Evolutionary conservation across 2,329 filamentous ascomycete species (phyloP).

Genomic region (Botrytis galanthina): DNA sequence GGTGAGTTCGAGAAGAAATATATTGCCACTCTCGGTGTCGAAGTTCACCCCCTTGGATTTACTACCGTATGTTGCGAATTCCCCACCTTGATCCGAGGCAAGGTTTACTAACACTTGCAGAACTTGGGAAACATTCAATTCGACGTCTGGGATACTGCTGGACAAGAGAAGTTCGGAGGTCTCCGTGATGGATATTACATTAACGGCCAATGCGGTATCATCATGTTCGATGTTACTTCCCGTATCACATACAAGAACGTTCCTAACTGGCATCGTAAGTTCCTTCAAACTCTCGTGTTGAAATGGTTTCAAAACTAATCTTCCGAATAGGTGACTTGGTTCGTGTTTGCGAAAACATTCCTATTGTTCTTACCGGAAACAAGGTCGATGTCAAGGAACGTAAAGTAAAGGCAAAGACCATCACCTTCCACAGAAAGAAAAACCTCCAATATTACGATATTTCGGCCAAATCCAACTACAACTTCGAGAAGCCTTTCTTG

Average conservation of each 20-base stretch:
- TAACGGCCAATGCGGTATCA: conserved; percentile 99
- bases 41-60: conserved; percentile 98
- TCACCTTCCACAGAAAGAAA: conserved; percentile 99
- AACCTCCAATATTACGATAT: conserved; percentile 99
- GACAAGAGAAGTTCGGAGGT: conserved; percentile 99
- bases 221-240: conserved; percentile 99
- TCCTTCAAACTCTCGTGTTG: background rate
- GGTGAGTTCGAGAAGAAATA: conserved; percentile 99
- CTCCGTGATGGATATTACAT: conserved; percentile 99
- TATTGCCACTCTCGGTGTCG: conserved; percentile 98
- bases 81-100: background rate
- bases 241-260: conserved; percentile 99
- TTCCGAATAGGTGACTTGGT: conserved; percentile 77
- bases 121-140: conserved; percentile 98
- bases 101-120: conserved; percentile 41
- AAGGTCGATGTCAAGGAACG: conserved; percentile 99
- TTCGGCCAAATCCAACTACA: conserved; percentile 99
- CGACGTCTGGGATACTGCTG: conserved; percentile 98
- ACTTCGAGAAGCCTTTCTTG: conserved; percentile 99
- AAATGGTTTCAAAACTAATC: conserved; percentile 20
- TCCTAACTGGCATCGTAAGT: conserved; percentile 99
- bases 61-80: conserved; percentile 72
- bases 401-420: conserved; percentile 99
- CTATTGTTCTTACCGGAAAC: conserved; percentile 97
- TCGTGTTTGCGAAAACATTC: conserved; percentile 98